A percentile compares a stretch with the other conserved stretches of the same genome.
phyloP scores from a whole-genome alignment of 257 asterid genomes.

The Cynanchum wilfordii region DNA sequence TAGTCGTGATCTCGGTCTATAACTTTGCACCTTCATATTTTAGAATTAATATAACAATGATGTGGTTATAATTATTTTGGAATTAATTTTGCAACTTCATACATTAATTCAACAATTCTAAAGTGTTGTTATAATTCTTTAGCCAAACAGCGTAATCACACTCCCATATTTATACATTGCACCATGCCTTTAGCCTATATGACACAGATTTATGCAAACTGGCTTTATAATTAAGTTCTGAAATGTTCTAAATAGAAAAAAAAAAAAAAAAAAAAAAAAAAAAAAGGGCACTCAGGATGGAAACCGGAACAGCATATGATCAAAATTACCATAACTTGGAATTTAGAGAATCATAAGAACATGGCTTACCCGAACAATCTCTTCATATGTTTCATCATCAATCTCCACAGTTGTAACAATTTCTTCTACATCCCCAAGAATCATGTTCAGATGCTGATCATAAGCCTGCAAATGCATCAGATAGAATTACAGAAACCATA shows the following conservation, averaged over 20 bases:
- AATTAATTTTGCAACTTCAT: neutral
- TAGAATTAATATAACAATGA: no score
- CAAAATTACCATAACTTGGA: neutral
- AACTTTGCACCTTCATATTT: neutral
- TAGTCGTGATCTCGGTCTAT: neutral
- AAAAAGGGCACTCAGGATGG: neutral
- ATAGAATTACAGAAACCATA: neutral
- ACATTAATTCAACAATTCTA: neutral
- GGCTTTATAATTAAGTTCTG: neutral
- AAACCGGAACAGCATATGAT: neutral
- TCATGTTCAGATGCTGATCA: slow-evolving; percentile 99
- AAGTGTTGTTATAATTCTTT: neutral
- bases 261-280: no score
- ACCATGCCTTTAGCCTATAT: neutral
- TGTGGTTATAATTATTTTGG: neutral
- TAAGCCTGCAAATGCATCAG: slow-evolving; percentile 59
- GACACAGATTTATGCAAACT: neutral
- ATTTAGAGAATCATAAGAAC: neutral
- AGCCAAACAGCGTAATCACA: neutral
- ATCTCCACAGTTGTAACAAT: slow-evolving; percentile 85
- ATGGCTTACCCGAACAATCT: slow-evolving; percentile 82
- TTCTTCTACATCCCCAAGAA: slow-evolving; percentile 96
- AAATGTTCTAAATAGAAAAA: no score
- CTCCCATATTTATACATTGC: neutral
- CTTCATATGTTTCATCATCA: slow-evolving; percentile 97